Evolutionary conservation across 1,284 basidiomycete species (phyloP).

Genomic region (Sutorius eximius): DNA sequence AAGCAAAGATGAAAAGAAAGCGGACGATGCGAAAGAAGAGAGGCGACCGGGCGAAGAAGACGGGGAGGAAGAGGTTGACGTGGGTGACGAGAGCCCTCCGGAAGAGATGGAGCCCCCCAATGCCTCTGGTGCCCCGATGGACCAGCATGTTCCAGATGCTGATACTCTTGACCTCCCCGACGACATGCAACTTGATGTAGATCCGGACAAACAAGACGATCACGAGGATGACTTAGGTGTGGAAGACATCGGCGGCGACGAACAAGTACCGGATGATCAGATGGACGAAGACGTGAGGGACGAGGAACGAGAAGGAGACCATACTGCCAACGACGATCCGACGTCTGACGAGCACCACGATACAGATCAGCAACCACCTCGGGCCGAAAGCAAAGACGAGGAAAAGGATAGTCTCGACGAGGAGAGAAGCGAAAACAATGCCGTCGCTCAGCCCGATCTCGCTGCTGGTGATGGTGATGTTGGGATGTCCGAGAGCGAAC

Average conservation of each 20-base stretch:
- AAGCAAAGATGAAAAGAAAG: constrained; percentile 36
- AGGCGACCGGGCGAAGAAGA: constrained; percentile 37
- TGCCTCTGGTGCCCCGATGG: constrained; percentile 64
- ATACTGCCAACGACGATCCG: constrained; percentile 20
- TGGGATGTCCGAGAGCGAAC: constrained; percentile 21
- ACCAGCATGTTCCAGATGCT: constrained; percentile 72
- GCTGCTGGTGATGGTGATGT: constrained; percentile 36
- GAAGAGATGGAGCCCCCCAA: constrained; percentile 41
- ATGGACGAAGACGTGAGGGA: constrained; percentile 41
- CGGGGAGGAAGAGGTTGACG: constrained; percentile 36
- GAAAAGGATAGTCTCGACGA: constrained; percentile 33
- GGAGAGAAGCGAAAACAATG: constrained; percentile 30
- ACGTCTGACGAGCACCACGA: constrained; percentile 19
- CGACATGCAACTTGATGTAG: constrained; percentile 66
- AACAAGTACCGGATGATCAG: constrained; percentile 39
- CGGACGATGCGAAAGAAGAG: constrained; percentile 37
- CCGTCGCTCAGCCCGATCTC: constrained; percentile 44
- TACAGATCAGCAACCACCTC: constrained; percentile 20
- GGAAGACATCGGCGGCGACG: constrained; percentile 44
- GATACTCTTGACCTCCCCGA: constrained; percentile 84
- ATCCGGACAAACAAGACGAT: constrained; percentile 39
- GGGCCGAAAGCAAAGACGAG: constrained; percentile 14
- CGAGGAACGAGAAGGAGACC: constrained; percentile 28
- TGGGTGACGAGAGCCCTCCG: constrained; percentile 26
- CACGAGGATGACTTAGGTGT: constrained; percentile 35